Conservation (phyloP, 805 yeast species). For the Maudiozyma serrabonitensis region DNA sequence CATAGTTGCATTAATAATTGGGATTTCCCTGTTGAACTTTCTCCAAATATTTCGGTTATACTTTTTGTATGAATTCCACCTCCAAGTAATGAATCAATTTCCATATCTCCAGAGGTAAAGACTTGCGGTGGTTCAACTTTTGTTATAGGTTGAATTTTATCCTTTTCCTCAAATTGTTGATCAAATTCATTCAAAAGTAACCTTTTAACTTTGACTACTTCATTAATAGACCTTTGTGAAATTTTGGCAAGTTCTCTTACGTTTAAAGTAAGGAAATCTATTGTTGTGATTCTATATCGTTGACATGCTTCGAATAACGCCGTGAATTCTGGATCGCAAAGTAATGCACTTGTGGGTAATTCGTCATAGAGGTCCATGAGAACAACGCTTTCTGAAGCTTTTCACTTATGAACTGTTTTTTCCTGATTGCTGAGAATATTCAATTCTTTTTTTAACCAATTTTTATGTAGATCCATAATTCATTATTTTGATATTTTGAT, state of each 20-base stretch:
- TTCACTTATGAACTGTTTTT: no score
- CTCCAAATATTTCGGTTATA: constrained; percentile 73
- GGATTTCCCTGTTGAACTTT: constrained; percentile 80
- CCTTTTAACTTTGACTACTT: constrained; percentile 22
- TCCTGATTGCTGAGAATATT: no score
- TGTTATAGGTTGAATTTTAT: not conserved
- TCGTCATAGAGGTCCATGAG: constrained; percentile 37
- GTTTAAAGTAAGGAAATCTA: constrained; percentile 35
- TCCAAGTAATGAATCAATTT: constrained; percentile 39
- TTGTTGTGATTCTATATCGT: constrained; percentile 28
- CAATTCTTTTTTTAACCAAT: no score
- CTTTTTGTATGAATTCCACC: constrained; percentile 50
- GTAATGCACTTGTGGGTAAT: constrained; percentile 29
- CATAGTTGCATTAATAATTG: constrained; percentile 64
- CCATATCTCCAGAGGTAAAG: constrained; percentile 46
- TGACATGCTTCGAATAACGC: constrained; percentile 23
- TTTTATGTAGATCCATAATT: no score
- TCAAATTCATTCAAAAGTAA: constrained; percentile 12
- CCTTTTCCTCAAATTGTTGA: constrained; percentile 6
- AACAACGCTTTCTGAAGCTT: not conserved
- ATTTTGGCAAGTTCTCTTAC: constrained; percentile 28
- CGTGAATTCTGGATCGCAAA: constrained; percentile 28
- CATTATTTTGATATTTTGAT: no score
- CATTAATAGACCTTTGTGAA: constrained; percentile 28
- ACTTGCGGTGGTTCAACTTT: not conserved